A percentile compares a stretch with the other conserved stretches of the same genome.
Evolutionary conservation across 148 eudicot species (phyloP).

Genomic region (Fagopyrum esculentum): DNA sequence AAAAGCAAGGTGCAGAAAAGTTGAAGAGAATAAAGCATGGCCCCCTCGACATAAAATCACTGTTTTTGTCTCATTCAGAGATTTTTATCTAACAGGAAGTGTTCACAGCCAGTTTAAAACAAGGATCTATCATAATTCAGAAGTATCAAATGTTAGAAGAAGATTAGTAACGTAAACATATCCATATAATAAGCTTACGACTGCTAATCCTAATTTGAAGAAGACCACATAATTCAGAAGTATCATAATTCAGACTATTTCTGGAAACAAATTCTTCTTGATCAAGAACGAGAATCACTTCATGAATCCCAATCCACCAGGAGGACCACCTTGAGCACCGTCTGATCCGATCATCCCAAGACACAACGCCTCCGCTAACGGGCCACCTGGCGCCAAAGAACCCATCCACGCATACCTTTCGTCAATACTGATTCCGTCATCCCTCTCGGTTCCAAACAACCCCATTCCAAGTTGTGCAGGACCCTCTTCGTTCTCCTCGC

Average conservation of each 20-base stretch:
- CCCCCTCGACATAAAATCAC: no score
- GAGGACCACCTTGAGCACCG: background rate
- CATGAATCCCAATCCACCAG: conserved; percentile 4
- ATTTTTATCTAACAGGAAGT: no score
- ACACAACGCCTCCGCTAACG: conserved; percentile 74
- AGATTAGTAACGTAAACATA: conserved; percentile 6
- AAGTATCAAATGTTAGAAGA: conserved; percentile 4
- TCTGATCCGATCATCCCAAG: conserved; percentile 33
- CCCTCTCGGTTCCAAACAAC: conserved; percentile 15
- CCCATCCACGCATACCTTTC: conserved; percentile 30
- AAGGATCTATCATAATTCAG: background rate
- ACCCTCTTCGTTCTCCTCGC: conserved; percentile 5
- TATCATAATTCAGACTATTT: no score
- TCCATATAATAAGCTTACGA: conserved; percentile 8
- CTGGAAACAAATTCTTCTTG: background rate
- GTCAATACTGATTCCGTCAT: conserved; percentile 13
- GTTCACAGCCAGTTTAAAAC: no score
- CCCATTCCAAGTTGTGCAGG: conserved; percentile 15
- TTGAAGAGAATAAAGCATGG: no score
- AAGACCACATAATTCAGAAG: no score
- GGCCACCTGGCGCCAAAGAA: conserved; percentile 60
- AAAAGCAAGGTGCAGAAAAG: no score
- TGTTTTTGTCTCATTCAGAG: no score
- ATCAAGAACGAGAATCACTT: background rate
- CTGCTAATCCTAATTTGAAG: conserved; percentile 3